Evolutionary conservation across 2,329 filamentous ascomycete species (phyloP).

Genomic region (Fulvia fulva): DNA sequence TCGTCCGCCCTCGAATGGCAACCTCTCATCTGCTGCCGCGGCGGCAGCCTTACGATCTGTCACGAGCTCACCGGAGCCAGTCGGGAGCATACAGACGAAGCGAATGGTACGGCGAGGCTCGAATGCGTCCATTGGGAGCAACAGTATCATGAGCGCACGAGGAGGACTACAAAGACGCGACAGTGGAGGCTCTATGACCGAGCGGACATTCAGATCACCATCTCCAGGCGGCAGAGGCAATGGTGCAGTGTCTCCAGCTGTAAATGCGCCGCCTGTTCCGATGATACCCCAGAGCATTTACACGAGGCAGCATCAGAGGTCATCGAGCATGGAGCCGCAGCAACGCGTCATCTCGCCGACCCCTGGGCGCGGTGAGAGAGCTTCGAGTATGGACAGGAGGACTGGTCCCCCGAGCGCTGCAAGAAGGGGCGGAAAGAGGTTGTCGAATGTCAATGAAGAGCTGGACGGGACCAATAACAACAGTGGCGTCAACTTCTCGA

Average conservation of each 20-base stretch:
- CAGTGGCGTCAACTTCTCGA: conserved; percentile 51
- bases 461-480: conserved; percentile 41
- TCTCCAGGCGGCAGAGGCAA: conserved; percentile 53
- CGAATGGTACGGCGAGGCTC: conserved; percentile 73
- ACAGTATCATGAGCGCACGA: conserved; percentile 37
- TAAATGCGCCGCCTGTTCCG: conserved; percentile 67
- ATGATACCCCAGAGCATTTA: conserved; percentile 49
- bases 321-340: conserved; percentile 50
- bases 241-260: conserved; percentile 22
- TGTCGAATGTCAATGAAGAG: conserved; percentile 40
- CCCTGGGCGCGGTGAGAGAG: conserved; percentile 25
- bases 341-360: conserved; percentile 46
- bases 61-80: conserved; percentile 71
- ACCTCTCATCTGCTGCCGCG: conserved; percentile 79
- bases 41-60: conserved; percentile 77
- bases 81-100: conserved; percentile 82
- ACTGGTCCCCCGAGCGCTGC: conserved; percentile 18
- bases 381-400: conserved; percentile 29
- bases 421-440: conserved; percentile 23
- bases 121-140: conserved; percentile 61
- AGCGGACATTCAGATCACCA: conserved; percentile 78
- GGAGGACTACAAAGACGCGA: conserved; percentile 56
- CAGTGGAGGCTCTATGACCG: conserved; percentile 80
- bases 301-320: conserved; percentile 35
- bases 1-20: conserved; percentile 59